phyloP scores from a whole-genome alignment of 108 stramenopile species.

The Fistulifera solaris region DNA sequence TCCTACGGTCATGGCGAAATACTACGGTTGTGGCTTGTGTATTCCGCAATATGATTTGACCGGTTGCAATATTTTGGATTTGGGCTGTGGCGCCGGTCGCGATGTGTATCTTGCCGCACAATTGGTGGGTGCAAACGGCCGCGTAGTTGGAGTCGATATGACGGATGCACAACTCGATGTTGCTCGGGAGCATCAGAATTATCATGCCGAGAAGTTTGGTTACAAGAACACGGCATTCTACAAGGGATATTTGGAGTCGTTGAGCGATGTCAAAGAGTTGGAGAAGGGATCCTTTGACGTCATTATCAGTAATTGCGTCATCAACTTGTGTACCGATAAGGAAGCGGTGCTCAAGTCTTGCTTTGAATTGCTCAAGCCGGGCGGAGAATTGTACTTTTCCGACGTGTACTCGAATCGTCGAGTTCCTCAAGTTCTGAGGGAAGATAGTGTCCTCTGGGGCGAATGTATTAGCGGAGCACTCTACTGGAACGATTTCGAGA shows the following conservation, averaged over 20 bases:
- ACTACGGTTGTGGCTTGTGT: constrained; percentile 95
- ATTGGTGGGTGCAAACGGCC: constrained; percentile 78
- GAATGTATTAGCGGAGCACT: constrained; percentile 93
- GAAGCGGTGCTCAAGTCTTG: constrained; percentile 85
- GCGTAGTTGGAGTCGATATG: constrained; percentile 97
- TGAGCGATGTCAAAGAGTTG: constrained; percentile 61
- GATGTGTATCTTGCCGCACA: constrained; percentile 92
- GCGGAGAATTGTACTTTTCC: constrained; percentile 94
- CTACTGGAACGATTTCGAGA: constrained; percentile 95
- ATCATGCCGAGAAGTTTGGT: constrained; percentile 84
- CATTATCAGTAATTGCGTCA: constrained; percentile 96
- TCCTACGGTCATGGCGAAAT: constrained; percentile 76
- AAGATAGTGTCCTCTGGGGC: constrained; percentile 86
- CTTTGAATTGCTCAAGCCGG: constrained; percentile 75
- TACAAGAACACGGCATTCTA: constrained; percentile 86
- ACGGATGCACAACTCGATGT: constrained; percentile 90
- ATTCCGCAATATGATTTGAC: constrained; percentile 79
- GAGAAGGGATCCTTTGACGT: constrained; percentile 82
- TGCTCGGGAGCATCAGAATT: constrained; percentile 64
- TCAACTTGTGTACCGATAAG: constrained; percentile 95
- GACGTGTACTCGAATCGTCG: constrained; percentile 93
- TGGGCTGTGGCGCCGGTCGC: constrained; percentile 91
- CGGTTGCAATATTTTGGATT: constrained; percentile 78
- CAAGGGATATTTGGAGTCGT: constrained; percentile 82
- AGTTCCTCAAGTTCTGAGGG: constrained; percentile 64